Conservation (phyloP, 176 grass and related monocot genomes). For the Oryza coarctata region DNA sequence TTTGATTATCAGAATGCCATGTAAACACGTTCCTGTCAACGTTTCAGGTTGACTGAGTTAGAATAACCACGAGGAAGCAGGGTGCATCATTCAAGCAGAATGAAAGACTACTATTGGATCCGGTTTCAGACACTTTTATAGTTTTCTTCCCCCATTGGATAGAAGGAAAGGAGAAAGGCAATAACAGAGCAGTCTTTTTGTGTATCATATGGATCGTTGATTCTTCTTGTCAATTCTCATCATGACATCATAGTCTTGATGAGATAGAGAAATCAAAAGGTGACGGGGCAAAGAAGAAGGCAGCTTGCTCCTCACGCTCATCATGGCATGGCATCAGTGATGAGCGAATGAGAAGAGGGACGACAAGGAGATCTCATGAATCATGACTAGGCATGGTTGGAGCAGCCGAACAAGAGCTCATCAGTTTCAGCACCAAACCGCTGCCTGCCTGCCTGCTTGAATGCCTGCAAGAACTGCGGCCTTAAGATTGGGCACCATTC, state of each 20-base stretch:
- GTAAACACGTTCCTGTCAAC: constrained; percentile 17
- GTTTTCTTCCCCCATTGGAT: constrained; percentile 11
- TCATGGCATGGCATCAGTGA: constrained; percentile 45
- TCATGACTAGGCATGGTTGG: constrained; percentile 34
- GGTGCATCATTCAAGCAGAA: neutral
- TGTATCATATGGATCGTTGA: constrained; percentile 28
- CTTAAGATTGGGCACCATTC: constrained; percentile 20
- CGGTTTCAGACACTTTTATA: constrained; percentile 36
- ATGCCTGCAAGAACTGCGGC: constrained; percentile 20
- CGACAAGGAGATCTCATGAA: constrained; percentile 28
- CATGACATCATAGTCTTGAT: constrained; percentile 37
- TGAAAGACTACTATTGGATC: neutral
- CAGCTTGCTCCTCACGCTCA: constrained; percentile 35
- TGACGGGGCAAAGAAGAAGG: constrained; percentile 16
- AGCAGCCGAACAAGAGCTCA: constrained; percentile 8
- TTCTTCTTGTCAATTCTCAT: constrained; percentile 26
- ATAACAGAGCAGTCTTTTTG: constrained; percentile 18
- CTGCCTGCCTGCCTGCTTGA: constrained; percentile 13
- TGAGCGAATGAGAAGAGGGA: constrained; percentile 31
- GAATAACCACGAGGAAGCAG: constrained; percentile 16
- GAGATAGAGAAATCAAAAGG: constrained; percentile 38
- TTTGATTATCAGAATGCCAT: neutral
- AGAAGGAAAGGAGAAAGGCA: constrained; percentile 5
- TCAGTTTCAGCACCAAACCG: constrained; percentile 13
- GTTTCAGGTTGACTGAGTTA: neutral